Evolutionary conservation across 106 monocot species (phyloP), one percentile per base, ranked within the genome.

Genomic region (Gastrodia elata): DNA sequence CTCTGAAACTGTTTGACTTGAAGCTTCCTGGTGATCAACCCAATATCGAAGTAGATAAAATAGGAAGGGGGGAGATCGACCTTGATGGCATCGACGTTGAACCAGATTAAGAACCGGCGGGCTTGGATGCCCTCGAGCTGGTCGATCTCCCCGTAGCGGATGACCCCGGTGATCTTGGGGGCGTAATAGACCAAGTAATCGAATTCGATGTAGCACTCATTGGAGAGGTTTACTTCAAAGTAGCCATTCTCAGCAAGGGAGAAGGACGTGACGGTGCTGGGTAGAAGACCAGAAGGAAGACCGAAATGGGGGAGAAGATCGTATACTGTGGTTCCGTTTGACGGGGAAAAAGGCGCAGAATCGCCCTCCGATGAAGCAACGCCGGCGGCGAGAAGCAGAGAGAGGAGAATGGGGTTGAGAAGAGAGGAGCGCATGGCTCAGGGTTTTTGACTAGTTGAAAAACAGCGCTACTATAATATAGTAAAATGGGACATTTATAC

Each of bases 211-310:
- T 96, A 82, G 86, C 95, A 96, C 41, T 85, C 73, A 0, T 73
- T 77, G 4, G 52, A 37, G 28, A 91, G 87, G 42, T 81, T 61
- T 18, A 87, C 78, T 38, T 52, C 39, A 74, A 91, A 86, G 48
- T 39, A 48, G 36, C 89, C 90, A 75, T 78, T 73, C 30, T 6
- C 6, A 39, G 80, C 48, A 71, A 92, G 73, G 22, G 81, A 73
- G 86, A 77, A 86, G 68, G 85, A 77, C 0, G 67, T 75, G 33
- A 90, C 92, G 59, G 80, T 74, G 75, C 79, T 77, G 4, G 95
- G 95, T 52, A 96, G 82, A 57, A 92, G 78, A n/a, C 91, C 89
- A 5, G 83, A 76, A 5, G 92, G 95, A 15, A 92, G 84, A 10
- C 87, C 83, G 75, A 64, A 92, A 38, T 71, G 57, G 8, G 92